phyloP scores from a whole-genome alignment of 352 stramenopile species.

The Phytophthora sp. region DNA sequence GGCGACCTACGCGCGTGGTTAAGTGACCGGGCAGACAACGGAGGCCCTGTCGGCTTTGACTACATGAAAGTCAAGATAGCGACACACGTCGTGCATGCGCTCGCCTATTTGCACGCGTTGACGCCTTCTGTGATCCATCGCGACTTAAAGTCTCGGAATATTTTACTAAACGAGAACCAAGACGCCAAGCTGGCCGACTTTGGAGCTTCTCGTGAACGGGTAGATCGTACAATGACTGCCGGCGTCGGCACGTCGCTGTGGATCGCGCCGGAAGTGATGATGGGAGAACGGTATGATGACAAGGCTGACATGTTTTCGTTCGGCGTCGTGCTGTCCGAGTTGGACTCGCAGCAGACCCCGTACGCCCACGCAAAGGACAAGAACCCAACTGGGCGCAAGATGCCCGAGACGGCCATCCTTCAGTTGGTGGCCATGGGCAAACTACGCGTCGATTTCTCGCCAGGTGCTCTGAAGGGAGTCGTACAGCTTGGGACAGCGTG shows the following conservation, averaged over 20 bases:
- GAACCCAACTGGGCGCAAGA: constrained; percentile 38
- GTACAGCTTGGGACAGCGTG: constrained; percentile 45
- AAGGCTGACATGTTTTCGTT: constrained; percentile 62
- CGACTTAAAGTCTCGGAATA: constrained; percentile 62
- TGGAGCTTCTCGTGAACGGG: constrained; percentile 44
- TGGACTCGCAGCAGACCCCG: constrained; percentile 47
- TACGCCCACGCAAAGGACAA: constrained; percentile 49
- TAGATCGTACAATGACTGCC: constrained; percentile 49
- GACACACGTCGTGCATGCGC: constrained; percentile 42
- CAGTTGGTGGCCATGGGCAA: constrained; percentile 56
- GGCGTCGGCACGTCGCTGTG: constrained; percentile 51
- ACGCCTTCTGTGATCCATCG: constrained; percentile 48
- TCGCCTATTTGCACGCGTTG: constrained; percentile 57
- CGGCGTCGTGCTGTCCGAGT: constrained; percentile 50
- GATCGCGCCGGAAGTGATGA: constrained; percentile 55
- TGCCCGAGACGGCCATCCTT: constrained; percentile 55
- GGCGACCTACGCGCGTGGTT: constrained; percentile 60
- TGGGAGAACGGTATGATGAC: constrained; percentile 50
- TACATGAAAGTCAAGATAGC: constrained; percentile 47
- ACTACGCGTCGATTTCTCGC: constrained; percentile 49
- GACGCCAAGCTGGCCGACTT: constrained; percentile 60
- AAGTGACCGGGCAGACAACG: constrained; percentile 32
- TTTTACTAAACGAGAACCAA: constrained; percentile 42
- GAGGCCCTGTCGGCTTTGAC: constrained; percentile 42
- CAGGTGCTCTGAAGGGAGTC: constrained; percentile 25